Base-by-base conservation (phyloP, 2,329 filamentous ascomycete species). In the Parascedosporium putredinis region DNA sequence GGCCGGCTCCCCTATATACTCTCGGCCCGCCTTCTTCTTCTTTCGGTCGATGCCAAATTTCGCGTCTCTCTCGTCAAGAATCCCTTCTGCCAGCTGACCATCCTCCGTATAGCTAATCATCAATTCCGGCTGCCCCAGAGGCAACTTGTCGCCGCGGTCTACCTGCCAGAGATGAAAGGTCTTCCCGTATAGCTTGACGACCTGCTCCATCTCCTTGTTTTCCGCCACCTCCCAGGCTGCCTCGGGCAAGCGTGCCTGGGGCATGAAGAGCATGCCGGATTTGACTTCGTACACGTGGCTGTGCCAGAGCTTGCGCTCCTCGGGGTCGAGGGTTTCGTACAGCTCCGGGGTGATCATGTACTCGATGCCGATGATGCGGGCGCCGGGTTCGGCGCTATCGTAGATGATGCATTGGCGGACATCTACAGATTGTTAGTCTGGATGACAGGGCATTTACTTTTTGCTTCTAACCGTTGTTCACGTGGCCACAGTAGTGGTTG, bases 141-240 rank as follows among this genome's bases (percentile, higher is more conserved):
- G 75, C 25, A 79, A 53, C 52, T 61, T 59, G 59, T 91, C 79
- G 0, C 86, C 86, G 5, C 77, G 71, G 65, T 94, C 88, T 14
- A 84, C 79, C 73, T 94, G 86, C 88, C 89, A 95, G 38, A 93
- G 71, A 62, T 95, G 88, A 63, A 84, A 93, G 1, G 84, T 79
- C 62, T 95, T 95, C 8, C 88, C 88, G 59, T 94, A 94, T 2
- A 93, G 62, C 1, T 76, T 72, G 3, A 88, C 67, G 0, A 93
- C 74, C 51, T 89, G 74, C 54, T 84, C 78, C 86, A 95, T 93
- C 65, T 91, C 88, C 44, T 76, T 74, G 27, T 78, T 86, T 68
- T 95, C 88, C 2, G 86, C 83, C 4, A 73, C 62, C 55, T 93
- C 84, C 88, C 88, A 95, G 0, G 71, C 76, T 0, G 73, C 65